These are phyloP conservation scores for Rhytidiadelphus loreus DNA, from an alignment of 225 moss, liverwort and hornwort species.

Conservation along the genomic window DNA sequence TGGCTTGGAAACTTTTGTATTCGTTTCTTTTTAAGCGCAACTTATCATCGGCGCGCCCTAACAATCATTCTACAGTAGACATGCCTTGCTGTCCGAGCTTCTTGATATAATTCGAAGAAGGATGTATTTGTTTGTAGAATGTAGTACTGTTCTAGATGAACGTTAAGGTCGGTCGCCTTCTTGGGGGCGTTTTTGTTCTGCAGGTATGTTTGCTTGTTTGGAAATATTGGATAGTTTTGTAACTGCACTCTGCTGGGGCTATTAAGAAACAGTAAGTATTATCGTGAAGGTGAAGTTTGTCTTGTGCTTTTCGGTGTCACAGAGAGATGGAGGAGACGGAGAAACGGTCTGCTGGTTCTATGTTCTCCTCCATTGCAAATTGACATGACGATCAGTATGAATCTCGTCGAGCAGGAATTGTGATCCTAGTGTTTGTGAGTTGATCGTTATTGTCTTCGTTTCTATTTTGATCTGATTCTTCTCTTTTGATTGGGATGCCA, in stretches of 20 bases:
- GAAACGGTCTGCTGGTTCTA: neutral
- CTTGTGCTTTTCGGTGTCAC: neutral
- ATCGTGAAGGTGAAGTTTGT: neutral
- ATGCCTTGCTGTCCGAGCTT: neutral
- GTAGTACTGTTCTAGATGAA: neutral
- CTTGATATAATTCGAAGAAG: neutral
- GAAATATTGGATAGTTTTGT: neutral
- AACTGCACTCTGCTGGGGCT: neutral
- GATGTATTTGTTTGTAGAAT: neutral
- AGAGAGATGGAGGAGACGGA: neutral
- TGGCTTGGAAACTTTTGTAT: neutral
- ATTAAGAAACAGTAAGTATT: neutral
- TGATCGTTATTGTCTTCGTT: neutral
- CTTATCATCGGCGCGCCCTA: neutral
- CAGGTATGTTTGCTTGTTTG: neutral
- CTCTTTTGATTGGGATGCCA: slow-evolving; percentile 5
- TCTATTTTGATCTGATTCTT: neutral
- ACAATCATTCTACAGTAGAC: neutral
- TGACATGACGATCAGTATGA: neutral
- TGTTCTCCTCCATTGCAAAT: neutral
- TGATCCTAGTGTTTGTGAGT: neutral
- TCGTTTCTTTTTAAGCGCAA: neutral
- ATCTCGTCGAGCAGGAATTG: neutral
- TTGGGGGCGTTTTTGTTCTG: neutral
- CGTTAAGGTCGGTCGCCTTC: neutral